Evolutionary conservation across 495 filamentous ascomycete species (phyloP), one percentile per base, ranked within the genome.

Genomic region (Aspergillus conjunctus): DNA sequence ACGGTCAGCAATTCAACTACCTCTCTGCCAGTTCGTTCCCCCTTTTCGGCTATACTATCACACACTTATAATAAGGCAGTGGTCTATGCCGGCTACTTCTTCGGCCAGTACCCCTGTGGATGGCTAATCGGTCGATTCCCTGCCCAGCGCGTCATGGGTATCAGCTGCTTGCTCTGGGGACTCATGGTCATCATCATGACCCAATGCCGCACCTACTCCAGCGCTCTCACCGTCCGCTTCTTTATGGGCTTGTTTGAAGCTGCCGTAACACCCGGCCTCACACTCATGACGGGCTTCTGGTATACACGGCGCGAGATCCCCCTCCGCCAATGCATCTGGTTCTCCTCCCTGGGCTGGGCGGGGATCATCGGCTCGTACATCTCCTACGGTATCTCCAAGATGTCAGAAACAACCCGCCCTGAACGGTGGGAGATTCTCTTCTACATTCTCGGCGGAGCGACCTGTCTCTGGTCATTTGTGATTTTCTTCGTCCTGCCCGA

Each of bases 211-310:
- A 37, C 1, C 34, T 37, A 37, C 34, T 37, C 34, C 34, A 37
- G 34, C 3, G 34, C 34, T 14, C 34, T 37, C 34, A 14, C 34
- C 34, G 34, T 37, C 34, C 34, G 34, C 8, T 37, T 37, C 34
- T 3, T 37, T 14, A 37, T 37, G 34, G 34, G 34, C 34, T 8
- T 37, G 9, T 37, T 37, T 14, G 34, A 37, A 14, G 34, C 34
- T 14, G 34, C 34, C 34, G 34, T 37, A 37, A 58, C 59, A 4
- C 59, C 59, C 0, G 51, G 59, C 6, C 51, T 61, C 15, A 61
- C 51, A 7, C 41, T 61, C 15, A 61, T 61, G 59, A 61, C 59
- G 15, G 52, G 59, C 15, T 62, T 62, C 59, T 62, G 59, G 59
- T 62, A 62, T 26, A 62, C 59, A 1, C 59, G 59, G 11, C 51